Percentiles rank a stretch among this genome's conserved stretches.
Evolutionary conservation across 176 grass and related monocot species (phyloP).

Genomic region (Aegilops longissima): DNA sequence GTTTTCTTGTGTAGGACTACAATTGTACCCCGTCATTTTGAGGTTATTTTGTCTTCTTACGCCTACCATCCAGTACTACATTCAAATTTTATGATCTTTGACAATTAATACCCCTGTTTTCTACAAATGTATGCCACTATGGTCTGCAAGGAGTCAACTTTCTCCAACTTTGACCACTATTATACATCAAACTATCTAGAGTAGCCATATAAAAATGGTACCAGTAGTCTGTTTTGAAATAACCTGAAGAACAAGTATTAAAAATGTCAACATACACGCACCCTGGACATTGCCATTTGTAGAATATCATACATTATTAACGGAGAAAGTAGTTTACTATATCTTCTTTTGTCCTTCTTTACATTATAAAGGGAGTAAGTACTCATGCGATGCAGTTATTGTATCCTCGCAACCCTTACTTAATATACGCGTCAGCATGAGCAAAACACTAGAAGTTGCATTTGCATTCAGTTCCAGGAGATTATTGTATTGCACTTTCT

Average conservation of each 20-base stretch:
- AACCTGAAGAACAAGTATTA: neutral
- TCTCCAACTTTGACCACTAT: neutral
- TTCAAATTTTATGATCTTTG: constrained; percentile 9
- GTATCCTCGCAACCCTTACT: neutral
- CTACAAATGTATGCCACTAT: neutral
- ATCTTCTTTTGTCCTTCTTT: constrained; percentile 11
- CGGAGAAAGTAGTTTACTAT: neutral
- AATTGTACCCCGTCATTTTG: neutral
- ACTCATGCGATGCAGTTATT: neutral
- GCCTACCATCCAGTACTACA: neutral
- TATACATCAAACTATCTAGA: neutral
- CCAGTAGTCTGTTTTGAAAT: neutral
- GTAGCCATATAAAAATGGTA: neutral
- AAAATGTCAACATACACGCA: neutral
- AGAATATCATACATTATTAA: neutral
- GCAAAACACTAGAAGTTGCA: neutral
- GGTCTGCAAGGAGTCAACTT: neutral
- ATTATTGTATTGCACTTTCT: neutral
- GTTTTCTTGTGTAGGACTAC: neutral
- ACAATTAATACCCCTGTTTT: neutral
- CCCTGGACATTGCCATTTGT: neutral
- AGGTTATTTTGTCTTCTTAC: neutral
- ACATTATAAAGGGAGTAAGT: neutral
- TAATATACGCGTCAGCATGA: neutral
- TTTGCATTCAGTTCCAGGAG: neutral